phyloP scores from a whole-genome alignment of 1,139 yeast species.

The Saccharomyces hybrid region DNA sequence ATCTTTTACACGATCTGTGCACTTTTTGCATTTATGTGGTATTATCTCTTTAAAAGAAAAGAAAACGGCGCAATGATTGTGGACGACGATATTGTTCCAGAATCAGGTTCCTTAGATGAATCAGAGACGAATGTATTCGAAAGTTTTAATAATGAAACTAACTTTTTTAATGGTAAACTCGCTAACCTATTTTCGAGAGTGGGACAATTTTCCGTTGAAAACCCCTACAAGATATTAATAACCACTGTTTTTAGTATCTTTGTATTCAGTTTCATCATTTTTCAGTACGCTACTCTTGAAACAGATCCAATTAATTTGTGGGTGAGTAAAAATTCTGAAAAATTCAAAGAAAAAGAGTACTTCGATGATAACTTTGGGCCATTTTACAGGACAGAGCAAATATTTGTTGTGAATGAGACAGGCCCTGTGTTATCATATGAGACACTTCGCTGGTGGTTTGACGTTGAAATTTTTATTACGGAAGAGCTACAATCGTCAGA shows the following conservation, averaged over 20 bases:
- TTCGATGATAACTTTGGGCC: slow-evolving; percentile 85
- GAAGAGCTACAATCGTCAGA: slow-evolving; percentile 20
- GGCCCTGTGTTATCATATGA: slow-evolving; percentile 60
- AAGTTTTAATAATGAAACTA: slow-evolving; percentile 12
- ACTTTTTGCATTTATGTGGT: slow-evolving; percentile 35
- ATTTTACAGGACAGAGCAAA: slow-evolving; percentile 82
- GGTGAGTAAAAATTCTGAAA: slow-evolving; percentile 80
- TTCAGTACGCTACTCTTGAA: slow-evolving; percentile 51
- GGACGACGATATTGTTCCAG: slow-evolving; percentile 11
- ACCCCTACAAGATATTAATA: slow-evolving; percentile 38
- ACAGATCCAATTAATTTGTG: slow-evolving; percentile 75
- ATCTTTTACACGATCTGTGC: slow-evolving; percentile 39
- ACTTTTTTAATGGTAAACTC: slow-evolving; percentile 12
- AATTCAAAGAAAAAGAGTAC: slow-evolving; percentile 56
- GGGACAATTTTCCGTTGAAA: slow-evolving; percentile 50
- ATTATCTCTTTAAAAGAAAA: slow-evolving; percentile 26
- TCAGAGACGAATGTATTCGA: slow-evolving; percentile 8
- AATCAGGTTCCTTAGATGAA: slow-evolving; percentile 11
- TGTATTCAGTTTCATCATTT: slow-evolving; percentile 47
- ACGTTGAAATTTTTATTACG: slow-evolving; percentile 52
- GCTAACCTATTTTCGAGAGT: slow-evolving; percentile 35
- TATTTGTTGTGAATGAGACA: slow-evolving; percentile 63
- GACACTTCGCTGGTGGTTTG: slow-evolving; percentile 81
- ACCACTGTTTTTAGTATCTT: slow-evolving; percentile 36
- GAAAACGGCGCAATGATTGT: slow-evolving; percentile 13